These are phyloP conservation scores for Powellomyces hirtus DNA, from an alignment of 192 early-diverging fungal species.

Conservation along the genomic window DNA sequence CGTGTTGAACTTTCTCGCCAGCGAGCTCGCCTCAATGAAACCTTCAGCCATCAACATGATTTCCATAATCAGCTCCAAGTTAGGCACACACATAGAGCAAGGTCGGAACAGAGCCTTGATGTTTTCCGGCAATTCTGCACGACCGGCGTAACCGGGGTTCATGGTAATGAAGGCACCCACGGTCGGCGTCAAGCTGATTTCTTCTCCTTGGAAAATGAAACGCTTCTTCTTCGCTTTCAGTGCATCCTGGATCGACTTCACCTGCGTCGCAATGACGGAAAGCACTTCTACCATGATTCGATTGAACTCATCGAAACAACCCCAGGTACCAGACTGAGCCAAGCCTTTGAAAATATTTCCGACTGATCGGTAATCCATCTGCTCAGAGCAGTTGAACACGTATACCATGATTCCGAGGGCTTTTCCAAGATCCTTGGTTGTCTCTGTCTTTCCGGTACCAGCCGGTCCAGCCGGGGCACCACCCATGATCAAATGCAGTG, in stretches of 20 bases:
- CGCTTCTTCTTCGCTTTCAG: conserved; percentile 61
- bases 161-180: conserved; percentile 66
- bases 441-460: conserved; percentile 59
- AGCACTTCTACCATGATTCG: conserved; percentile 64
- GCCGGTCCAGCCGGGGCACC: conserved; percentile 65
- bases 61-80: conserved; percentile 67
- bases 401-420: conserved; percentile 69
- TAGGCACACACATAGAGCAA: conserved; percentile 65
- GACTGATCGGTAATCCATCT: conserved; percentile 69
- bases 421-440: conserved; percentile 65
- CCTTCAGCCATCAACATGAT: conserved; percentile 74
- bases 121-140: conserved; percentile 67
- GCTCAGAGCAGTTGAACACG: conserved; percentile 68
- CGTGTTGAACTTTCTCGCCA: conserved; percentile 65
- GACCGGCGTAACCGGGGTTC: conserved; percentile 67
- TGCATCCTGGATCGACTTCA: conserved; percentile 66
- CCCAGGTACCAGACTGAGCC: conserved; percentile 65
- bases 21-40: conserved; percentile 60
- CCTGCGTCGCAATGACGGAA: conserved; percentile 66
- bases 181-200: conserved; percentile 53
- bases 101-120: conserved; percentile 68
- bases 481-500: conserved; percentile 64
- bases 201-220: conserved; percentile 69
- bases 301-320: conserved; percentile 69
- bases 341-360: conserved; percentile 70